Conservation (phyloP, 192 early-diverging fungal species). For the Podila epigama region DNA sequence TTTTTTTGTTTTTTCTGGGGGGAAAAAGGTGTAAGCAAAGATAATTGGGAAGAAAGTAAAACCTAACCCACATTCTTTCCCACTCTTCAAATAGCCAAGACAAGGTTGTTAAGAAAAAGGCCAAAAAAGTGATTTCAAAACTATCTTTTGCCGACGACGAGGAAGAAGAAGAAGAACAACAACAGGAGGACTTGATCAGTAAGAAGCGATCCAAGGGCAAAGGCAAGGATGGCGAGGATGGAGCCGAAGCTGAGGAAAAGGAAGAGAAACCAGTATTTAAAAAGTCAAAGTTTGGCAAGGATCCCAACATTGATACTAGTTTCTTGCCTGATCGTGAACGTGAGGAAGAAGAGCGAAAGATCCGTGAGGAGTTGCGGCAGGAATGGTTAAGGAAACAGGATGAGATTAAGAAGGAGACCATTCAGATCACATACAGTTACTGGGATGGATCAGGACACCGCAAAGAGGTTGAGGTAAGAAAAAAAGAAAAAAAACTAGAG, state of each 20-base stretch:
- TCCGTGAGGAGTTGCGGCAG: constrained; percentile 77
- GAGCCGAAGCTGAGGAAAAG: constrained; percentile 22
- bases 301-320: constrained; percentile 91
- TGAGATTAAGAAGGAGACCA: constrained; percentile 81
- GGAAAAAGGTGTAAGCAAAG: not conserved
- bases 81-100: constrained; percentile 46
- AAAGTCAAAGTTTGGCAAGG: constrained; percentile 72
- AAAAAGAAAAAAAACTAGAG: not conserved
- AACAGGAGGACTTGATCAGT: constrained; percentile 3
- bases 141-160: constrained; percentile 81
- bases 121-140: constrained; percentile 66
- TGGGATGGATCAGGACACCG: constrained; percentile 98
- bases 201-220: constrained; percentile 16
- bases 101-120: constrained; percentile 67
- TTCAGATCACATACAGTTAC: constrained; percentile 90
- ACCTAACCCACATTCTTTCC: not conserved
- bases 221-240: constrained; percentile 28
- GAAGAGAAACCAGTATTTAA: constrained; percentile 29
- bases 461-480: constrained; percentile 68
- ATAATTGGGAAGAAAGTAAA: not conserved
- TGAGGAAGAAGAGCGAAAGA: constrained; percentile 75
- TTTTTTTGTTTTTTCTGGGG: constrained; percentile 6
- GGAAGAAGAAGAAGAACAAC: constrained; percentile 59
- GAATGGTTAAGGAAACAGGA: constrained; percentile 89
- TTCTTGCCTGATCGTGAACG: constrained; percentile 92